Conservation (phyloP, 2,329 filamentous ascomycete genomes). For the Fusarium fracticaudum region DNA sequence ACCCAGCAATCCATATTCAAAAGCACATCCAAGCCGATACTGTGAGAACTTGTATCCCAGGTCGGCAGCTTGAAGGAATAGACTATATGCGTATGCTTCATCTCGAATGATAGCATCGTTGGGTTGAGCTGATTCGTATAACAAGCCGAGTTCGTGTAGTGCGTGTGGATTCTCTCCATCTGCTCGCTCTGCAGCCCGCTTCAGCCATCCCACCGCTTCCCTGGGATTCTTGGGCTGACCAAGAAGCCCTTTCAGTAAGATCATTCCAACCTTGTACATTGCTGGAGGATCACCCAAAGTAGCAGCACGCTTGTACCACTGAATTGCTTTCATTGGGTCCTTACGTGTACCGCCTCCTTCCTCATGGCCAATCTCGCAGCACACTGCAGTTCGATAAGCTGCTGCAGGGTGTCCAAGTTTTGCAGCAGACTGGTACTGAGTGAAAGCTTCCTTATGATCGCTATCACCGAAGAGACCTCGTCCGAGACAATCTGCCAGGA, state of each 20-base stretch:
- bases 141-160: slow-evolving; percentile 82
- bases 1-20: slow-evolving; percentile 87
- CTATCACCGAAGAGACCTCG: slow-evolving; percentile 81
- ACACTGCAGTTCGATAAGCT: slow-evolving; percentile 94
- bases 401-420: slow-evolving; percentile 87
- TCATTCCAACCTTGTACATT: slow-evolving; percentile 99
- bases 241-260: slow-evolving; percentile 90
- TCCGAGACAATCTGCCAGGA: slow-evolving; percentile 88
- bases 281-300: slow-evolving; percentile 89
- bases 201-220: slow-evolving; percentile 92
- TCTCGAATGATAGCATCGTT: slow-evolving; percentile 83
- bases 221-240: slow-evolving; percentile 83
- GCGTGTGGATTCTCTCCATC: slow-evolving; percentile 94
- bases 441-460: slow-evolving; percentile 93
- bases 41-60: slow-evolving; percentile 96
- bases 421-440: slow-evolving; percentile 90
- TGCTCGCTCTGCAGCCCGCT: slow-evolving; percentile 88
- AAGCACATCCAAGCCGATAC: slow-evolving; percentile 86
- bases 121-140: slow-evolving; percentile 70
- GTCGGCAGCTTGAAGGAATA: slow-evolving; percentile 87
- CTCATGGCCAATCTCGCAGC: slow-evolving; percentile 95
- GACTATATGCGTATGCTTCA: slow-evolving; percentile 79
- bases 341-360: slow-evolving; percentile 92
- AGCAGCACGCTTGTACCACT: slow-evolving; percentile 97
- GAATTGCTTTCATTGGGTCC: slow-evolving; percentile 92